These are phyloP conservation scores for Phaffia rhodozyma DNA, from an alignment of 1,284 basidiomycete species.

Conservation along the genomic window DNA sequence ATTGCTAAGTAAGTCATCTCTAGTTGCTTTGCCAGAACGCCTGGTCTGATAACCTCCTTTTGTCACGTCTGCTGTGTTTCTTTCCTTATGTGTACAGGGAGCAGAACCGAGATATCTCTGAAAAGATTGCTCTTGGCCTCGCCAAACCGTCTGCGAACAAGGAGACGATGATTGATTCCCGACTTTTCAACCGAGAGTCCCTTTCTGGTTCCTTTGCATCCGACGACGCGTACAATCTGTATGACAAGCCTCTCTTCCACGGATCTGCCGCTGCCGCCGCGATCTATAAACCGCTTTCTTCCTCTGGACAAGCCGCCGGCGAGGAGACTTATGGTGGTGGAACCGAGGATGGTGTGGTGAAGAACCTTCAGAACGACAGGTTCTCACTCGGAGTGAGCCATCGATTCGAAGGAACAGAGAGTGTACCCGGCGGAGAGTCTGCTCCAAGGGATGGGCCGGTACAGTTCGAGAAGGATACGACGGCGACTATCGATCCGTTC, in stretches of 20 bases:
- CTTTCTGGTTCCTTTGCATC: constrained; percentile 70
- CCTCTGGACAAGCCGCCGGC: constrained; percentile 61
- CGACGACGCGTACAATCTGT: constrained; percentile 85
- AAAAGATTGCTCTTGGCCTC: constrained; percentile 94
- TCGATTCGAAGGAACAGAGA: constrained; percentile 67
- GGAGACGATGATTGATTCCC: constrained; percentile 91
- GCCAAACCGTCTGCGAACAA: constrained; percentile 93
- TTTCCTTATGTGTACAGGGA: constrained; percentile 39
- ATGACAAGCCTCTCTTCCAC: constrained; percentile 90
- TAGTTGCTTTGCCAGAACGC: not conserved
- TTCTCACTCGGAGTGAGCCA: constrained; percentile 75
- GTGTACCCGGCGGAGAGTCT: constrained; percentile 52
- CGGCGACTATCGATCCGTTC: constrained; percentile 64
- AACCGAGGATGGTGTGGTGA: constrained; percentile 82
- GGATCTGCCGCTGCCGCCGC: constrained; percentile 92
- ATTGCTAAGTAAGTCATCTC: constrained; percentile 50
- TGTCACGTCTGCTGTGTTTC: not conserved
- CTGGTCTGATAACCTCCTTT: not conserved
- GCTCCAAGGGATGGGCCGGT: constrained; percentile 86
- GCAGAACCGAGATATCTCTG: constrained; percentile 96
- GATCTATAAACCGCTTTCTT: constrained; percentile 87
- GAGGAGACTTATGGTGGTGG: constrained; percentile 87
- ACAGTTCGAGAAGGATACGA: constrained; percentile 92
- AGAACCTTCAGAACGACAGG: constrained; percentile 82
- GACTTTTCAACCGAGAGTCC: constrained; percentile 92